Percentiles rank a stretch among this genome's conserved stretches.
These are phyloP conservation scores for Steccherinum ochraceum DNA, from an alignment of 768 basidiomycete genomes.

Conservation along the genomic window DNA sequence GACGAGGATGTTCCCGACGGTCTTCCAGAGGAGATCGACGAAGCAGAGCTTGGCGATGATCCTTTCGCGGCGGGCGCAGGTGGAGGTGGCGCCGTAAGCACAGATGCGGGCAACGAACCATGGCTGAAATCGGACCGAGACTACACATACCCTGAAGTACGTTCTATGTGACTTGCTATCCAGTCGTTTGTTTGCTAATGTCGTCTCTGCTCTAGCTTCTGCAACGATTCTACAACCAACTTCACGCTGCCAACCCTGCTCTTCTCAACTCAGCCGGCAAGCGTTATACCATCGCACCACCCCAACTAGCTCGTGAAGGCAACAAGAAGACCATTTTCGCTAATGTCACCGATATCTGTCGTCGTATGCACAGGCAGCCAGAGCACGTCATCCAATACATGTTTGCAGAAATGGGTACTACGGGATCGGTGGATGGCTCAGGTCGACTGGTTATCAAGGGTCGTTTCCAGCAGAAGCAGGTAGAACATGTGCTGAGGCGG, in stretches of 20 bases:
- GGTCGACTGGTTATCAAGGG: constrained; percentile 95
- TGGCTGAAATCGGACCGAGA: constrained; percentile 94
- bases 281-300: constrained; percentile 96
- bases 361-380: constrained; percentile 95
- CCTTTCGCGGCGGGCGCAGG: constrained; percentile 55
- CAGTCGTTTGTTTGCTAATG: neutral
- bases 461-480: constrained; percentile 96
- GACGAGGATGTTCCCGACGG: constrained; percentile 54
- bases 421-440: constrained; percentile 88
- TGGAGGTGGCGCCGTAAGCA: constrained; percentile 43
- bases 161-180: constrained; percentile 12
- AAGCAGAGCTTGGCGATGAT: constrained; percentile 84
- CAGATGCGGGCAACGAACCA: constrained; percentile 74
- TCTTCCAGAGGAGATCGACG: constrained; percentile 64
- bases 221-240: constrained; percentile 82
- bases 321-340: constrained; percentile 98
- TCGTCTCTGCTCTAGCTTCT: constrained; percentile 70
- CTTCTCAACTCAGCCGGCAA: constrained; percentile 81
- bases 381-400: constrained; percentile 97
- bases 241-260: constrained; percentile 92
- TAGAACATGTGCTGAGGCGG: constrained; percentile 92
- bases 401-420: constrained; percentile 98
- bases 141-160: constrained; percentile 91
- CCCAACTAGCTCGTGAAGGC: constrained; percentile 89
- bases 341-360: constrained; percentile 96